Percentiles rank a stretch among this genome's conserved stretches.
phyloP scores from a whole-genome alignment of 768 basidiomycete genomes.

The Russula sp. region DNA sequence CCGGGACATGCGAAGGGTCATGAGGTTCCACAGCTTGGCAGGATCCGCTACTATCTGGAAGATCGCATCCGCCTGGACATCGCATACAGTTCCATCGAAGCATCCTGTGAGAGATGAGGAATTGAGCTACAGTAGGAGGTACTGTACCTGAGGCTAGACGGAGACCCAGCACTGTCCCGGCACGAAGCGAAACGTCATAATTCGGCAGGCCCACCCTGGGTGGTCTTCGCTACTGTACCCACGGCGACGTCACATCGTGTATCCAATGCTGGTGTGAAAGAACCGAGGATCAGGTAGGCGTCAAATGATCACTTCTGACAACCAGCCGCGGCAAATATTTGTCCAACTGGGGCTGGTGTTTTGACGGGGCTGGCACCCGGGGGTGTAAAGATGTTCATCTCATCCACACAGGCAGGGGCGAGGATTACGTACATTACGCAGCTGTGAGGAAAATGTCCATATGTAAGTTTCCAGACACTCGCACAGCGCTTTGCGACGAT shows the following conservation, averaged over 20 bases:
- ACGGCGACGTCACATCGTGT: neutral
- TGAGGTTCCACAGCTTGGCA: neutral
- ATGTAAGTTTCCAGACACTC: neutral
- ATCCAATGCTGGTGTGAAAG: neutral
- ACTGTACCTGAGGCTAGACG: neutral
- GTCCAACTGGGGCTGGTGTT: neutral
- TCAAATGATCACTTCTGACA: neutral
- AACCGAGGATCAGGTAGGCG: neutral
- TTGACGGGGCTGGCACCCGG: neutral
- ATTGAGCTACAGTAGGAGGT: neutral
- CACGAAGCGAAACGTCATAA: neutral
- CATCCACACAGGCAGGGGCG: neutral
- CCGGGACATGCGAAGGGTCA: neutral
- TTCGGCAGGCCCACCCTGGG: neutral
- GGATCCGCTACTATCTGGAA: neutral
- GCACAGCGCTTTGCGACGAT: neutral
- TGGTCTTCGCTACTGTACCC: too few relatives aligned
- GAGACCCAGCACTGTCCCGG: too few relatives aligned
- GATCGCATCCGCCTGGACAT: neutral
- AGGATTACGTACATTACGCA: conserved; percentile 2
- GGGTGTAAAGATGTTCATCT: too few relatives aligned
- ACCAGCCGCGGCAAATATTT: neutral
- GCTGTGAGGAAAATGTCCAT: neutral
- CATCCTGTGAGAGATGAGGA: neutral
- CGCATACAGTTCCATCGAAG: neutral